Evolutionary conservation across 2,329 filamentous ascomycete species (phyloP).

Genomic region (Pleurostoma richardsiae): DNA sequence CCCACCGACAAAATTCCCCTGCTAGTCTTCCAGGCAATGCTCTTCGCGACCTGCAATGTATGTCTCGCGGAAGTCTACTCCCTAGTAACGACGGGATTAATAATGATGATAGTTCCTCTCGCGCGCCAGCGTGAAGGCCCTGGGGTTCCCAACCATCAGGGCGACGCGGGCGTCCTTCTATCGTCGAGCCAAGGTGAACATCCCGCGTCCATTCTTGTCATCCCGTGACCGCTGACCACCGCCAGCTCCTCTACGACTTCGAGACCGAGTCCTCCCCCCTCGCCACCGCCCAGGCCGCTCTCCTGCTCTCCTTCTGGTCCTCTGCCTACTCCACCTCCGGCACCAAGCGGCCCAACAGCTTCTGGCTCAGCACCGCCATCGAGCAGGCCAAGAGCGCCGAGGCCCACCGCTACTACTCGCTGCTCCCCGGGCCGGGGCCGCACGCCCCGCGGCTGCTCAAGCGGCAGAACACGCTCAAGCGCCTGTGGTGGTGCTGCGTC

Average conservation of each 20-base stretch:
- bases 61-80: constrained; percentile 6
- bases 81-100: constrained; percentile 5
- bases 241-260: constrained; percentile 35
- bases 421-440: constrained; percentile 15
- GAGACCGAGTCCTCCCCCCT: constrained; percentile 36
- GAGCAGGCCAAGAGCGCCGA: constrained; percentile 42
- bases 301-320: constrained; percentile 39
- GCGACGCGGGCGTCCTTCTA: constrained; percentile 39
- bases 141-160: constrained; percentile 36
- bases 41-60: constrained; percentile 37
- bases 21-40: constrained; percentile 38
- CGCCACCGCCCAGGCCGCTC: constrained; percentile 32
- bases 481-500: constrained; percentile 31
- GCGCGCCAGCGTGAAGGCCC: constrained; percentile 28
- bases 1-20: constrained; percentile 29
- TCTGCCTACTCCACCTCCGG: constrained; percentile 19
- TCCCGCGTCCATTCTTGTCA: neutral
- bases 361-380: constrained; percentile 44
- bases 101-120: constrained; percentile 27
- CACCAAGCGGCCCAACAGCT: constrained; percentile 32
- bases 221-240: too few species aligned
- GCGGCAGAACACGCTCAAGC: constrained; percentile 17
- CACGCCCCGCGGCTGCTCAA: constrained; percentile 13
- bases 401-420: constrained; percentile 32
- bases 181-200: constrained; percentile 30